Evolutionary conservation across 257 asterid species (phyloP).

Genomic region (Fraxinus pennsylvanica): DNA sequence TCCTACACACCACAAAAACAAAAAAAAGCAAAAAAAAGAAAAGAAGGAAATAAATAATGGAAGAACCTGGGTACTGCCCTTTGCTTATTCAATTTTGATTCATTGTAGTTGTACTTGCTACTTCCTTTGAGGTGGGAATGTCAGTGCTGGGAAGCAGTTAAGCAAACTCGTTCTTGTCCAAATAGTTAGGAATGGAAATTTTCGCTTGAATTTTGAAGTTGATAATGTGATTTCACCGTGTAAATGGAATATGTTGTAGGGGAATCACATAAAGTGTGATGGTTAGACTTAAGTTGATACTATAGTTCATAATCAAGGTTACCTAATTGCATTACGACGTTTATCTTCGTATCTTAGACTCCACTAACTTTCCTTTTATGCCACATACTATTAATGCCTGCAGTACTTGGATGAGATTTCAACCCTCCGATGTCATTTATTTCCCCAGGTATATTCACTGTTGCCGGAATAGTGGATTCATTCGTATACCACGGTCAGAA

Average conservation of each 20-base stretch:
- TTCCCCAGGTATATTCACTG: conserved; percentile 74
- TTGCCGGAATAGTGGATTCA: conserved; percentile 91
- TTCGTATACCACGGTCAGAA: conserved; percentile 81
- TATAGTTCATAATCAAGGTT: background rate
- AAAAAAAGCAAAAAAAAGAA: no score
- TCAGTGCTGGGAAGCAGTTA: background rate
- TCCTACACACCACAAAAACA: background rate
- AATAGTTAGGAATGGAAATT: background rate
- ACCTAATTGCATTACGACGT: background rate
- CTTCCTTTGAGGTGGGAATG: background rate
- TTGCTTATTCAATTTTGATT: no score
- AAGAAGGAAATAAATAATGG: background rate
- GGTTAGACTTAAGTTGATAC: background rate
- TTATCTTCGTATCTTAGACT: background rate
- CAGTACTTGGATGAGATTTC: background rate
- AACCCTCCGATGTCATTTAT: background rate
- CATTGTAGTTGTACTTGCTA: background rate
- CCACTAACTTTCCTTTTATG: no score
- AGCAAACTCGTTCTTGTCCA: background rate
- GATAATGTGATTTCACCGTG: background rate
- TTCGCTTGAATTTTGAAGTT: no score
- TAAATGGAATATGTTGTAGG: background rate
- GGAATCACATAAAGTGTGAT: background rate
- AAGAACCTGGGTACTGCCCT: no score
- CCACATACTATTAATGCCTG: background rate